Evolutionary conservation across 2,329 filamentous ascomycete genomes (phyloP).

Genomic region (Diaporthe ampelina): DNA sequence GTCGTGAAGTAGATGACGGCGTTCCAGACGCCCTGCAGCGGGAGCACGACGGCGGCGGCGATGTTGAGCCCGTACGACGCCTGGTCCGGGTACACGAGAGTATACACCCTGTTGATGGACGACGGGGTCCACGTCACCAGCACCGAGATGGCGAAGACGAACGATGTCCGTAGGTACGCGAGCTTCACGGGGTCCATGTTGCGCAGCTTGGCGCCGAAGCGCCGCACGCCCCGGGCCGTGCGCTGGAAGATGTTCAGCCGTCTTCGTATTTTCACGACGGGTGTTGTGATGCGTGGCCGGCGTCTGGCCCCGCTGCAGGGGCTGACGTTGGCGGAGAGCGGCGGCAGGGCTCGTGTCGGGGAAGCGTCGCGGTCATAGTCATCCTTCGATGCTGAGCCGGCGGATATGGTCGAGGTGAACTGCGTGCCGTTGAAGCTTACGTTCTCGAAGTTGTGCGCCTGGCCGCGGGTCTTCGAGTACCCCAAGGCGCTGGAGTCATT

Average conservation of each 20-base stretch:
- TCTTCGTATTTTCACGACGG: not conserved
- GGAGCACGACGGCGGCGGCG: conserved; percentile 78
- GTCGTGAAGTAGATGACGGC: conserved; percentile 81
- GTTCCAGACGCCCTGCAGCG: conserved; percentile 86
- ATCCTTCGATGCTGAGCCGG: not conserved
- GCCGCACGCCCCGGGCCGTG: conserved; percentile 29
- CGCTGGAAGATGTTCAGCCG: conserved; percentile 41
- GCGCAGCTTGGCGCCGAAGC: conserved; percentile 51
- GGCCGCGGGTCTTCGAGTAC: conserved; percentile 1
- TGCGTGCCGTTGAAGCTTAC: conserved; percentile 40
- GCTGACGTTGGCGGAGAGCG: conserved; percentile 28
- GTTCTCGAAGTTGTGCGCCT: conserved; percentile 32
- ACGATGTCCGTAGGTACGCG: conserved; percentile 72
- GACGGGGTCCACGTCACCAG: conserved; percentile 75
- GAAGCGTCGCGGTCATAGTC: conserved; percentile 32
- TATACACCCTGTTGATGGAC: conserved; percentile 81
- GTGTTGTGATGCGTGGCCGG: not conserved
- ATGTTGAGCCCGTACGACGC: conserved; percentile 77
- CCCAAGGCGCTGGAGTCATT: conserved; percentile 3
- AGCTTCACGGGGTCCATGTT: conserved; percentile 70
- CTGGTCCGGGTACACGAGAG: conserved; percentile 67
- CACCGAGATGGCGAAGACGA: conserved; percentile 72
- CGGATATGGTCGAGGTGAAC: conserved; percentile 36
- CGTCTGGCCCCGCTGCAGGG: not conserved
- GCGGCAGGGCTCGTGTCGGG: conserved; percentile 19